Evolutionary conservation across 2,329 filamentous ascomycete species (phyloP).

Genomic region (Aureobasidium vineae): DNA sequence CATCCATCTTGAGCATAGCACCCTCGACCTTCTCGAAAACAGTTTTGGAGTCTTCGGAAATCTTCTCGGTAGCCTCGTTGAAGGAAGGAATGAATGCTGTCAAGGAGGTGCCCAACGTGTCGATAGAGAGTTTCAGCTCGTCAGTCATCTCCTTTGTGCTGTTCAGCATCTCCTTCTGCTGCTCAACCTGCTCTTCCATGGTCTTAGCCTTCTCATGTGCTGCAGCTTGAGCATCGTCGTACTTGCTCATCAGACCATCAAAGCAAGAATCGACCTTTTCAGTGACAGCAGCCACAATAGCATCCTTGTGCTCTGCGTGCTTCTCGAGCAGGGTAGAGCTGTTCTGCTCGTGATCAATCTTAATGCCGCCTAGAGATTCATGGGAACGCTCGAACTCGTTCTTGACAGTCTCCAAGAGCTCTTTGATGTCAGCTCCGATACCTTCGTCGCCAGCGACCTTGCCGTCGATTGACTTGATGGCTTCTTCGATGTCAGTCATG

Average conservation of each 20-base stretch:
- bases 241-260: constrained; percentile 76
- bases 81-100: constrained; percentile 58
- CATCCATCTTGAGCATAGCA: constrained; percentile 71
- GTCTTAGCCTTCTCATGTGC: constrained; percentile 72
- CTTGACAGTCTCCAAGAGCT: constrained; percentile 70
- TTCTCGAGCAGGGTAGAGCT: constrained; percentile 57
- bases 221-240: constrained; percentile 76
- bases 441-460: constrained; percentile 54
- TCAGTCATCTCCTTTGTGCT: constrained; percentile 78
- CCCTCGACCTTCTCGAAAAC: constrained; percentile 82
- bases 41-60: constrained; percentile 81
- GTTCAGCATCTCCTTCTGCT: constrained; percentile 70
- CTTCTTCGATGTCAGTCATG: constrained; percentile 57
- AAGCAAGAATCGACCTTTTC: constrained; percentile 73
- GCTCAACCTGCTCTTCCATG: constrained; percentile 68
- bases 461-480: constrained; percentile 68
- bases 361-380: constrained; percentile 72
- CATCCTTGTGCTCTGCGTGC: constrained; percentile 58
- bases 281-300: constrained; percentile 54
- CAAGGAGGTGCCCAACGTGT: constrained; percentile 70
- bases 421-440: constrained; percentile 52
- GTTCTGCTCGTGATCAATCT: constrained; percentile 70
- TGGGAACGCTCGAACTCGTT: constrained; percentile 85
- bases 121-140: constrained; percentile 81
- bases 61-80: constrained; percentile 69